Base-by-base conservation (phyloP, 352 stramenopile genomes). In the Pythium brachiatum region DNA sequence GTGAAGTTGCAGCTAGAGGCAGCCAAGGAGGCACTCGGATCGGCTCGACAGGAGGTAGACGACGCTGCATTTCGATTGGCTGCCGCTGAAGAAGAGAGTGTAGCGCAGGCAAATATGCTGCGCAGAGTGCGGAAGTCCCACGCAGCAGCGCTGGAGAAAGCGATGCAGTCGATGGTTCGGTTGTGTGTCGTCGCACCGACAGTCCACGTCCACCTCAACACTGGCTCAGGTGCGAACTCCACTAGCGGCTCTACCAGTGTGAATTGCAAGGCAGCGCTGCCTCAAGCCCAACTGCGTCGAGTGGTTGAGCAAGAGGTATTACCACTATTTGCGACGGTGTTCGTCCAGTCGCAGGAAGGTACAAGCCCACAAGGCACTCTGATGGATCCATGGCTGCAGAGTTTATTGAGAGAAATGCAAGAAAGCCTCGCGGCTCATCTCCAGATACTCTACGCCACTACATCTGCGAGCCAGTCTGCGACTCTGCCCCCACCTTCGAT, bases 161-260 rank as follows among this genome's bases (percentile, higher is more conserved):
- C 77, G 0, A 16, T 86, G 18, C 72, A 86, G 15, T 79, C 74
- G 0, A 57, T 75, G 13, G 74, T 94, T 20, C 78, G 86, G 1
- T 67, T 94, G 3, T 94, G 83, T 31, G 78, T 93, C 1, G 82
- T 94, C 15, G 83, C 86, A n/a, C 86, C 83, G 3, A 94, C 83
- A 0, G 83, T 93, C 7, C 93, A 93, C 46, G 83, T 93, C 15
- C 82, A 93, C 53, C 57, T 94, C 34, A 18, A 71, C 78, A 29
- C 73, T 64, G 7, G 1, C 34, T 29, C 0, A 31, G 67, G 51
- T 21, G n/a, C 23, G 2, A 54, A 15, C 27, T 54, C 47, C 1
- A 15, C 26, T 13, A 54, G 5, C 21, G 15, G 36, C 15, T 53
- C 36, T 60, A 32, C 61, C 5, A 44, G 36, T 2, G 60, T 68